phyloP scores from a whole-genome alignment of 2,329 filamentous ascomycete genomes.

The Raffaelea ambrosiae region DNA sequence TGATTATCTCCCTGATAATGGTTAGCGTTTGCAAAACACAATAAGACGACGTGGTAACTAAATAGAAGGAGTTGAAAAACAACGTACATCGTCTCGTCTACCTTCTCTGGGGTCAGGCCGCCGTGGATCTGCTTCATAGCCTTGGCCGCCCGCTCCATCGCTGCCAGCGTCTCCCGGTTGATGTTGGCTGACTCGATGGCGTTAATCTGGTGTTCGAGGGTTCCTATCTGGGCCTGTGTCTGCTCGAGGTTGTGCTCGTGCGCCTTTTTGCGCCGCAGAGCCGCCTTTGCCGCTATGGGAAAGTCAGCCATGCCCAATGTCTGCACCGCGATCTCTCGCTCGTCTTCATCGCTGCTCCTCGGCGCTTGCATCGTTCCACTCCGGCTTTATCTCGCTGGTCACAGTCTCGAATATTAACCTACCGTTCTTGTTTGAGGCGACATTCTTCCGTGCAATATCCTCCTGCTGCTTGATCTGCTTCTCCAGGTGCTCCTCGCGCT shows the following conservation, averaged over 20 bases:
- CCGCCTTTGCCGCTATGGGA: conserved; percentile 76
- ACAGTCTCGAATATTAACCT: conserved; percentile 30
- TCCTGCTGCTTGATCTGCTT: conserved; percentile 92
- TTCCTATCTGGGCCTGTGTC: conserved; percentile 80
- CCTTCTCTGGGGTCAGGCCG: conserved; percentile 85
- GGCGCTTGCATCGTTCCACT: no score
- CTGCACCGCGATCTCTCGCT: no score
- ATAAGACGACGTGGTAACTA: background rate
- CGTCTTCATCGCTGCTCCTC: background rate
- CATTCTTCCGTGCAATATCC: conserved; percentile 76
- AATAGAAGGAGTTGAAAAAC: background rate
- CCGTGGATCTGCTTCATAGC: conserved; percentile 94
- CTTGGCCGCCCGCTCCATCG: conserved; percentile 82
- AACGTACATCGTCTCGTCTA: conserved; percentile 87
- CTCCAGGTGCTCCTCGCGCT: conserved; percentile 85
- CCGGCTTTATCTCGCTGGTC: background rate
- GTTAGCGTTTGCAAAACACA: conserved; percentile 20
- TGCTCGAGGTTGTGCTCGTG: conserved; percentile 89
- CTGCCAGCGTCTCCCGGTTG: conserved; percentile 90
- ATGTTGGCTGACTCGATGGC: conserved; percentile 97
- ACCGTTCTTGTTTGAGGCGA: conserved; percentile 87
- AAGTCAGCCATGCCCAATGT: conserved; percentile 14
- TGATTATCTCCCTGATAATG: conserved; percentile 66
- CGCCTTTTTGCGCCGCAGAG: conserved; percentile 87
- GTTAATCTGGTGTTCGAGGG: conserved; percentile 91